Evolutionary conservation across 257 asterid species (phyloP).

Genomic region (Osmanthus fragrans): DNA sequence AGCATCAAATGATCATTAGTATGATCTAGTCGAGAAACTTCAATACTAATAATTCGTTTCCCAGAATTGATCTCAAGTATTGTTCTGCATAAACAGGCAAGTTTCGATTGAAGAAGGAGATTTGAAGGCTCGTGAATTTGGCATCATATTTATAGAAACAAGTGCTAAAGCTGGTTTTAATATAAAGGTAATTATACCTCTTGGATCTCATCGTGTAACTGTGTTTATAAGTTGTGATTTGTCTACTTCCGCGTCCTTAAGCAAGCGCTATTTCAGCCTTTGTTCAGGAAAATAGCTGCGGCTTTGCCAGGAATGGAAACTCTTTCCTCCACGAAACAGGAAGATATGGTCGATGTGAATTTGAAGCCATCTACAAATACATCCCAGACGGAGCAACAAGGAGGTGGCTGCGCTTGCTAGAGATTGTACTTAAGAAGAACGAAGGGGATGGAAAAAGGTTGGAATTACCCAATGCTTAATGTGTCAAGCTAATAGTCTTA

Average conservation of each 20-base stretch:
- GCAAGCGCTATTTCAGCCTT: conserved; percentile 36
- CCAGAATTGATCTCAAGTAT: background rate
- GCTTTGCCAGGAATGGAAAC: conserved; percentile 63
- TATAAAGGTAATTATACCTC: conserved; percentile 21
- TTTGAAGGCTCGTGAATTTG: conserved; percentile 26
- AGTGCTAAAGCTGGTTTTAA: conserved; percentile 32
- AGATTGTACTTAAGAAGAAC: background rate
- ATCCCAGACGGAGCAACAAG: conserved; percentile 41
- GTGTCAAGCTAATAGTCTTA: background rate
- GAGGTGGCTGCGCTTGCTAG: conserved; percentile 58
- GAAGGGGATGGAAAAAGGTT: background rate
- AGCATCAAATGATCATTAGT: too few relatives aligned
- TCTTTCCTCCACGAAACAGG: conserved; percentile 50
- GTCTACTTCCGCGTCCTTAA: background rate
- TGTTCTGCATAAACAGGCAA: conserved; percentile 20
- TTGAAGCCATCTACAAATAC: conserved; percentile 46
- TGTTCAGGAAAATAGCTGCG: conserved; percentile 62
- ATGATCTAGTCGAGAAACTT: background rate
- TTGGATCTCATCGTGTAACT: background rate
- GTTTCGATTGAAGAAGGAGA: conserved; percentile 27
- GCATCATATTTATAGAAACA: conserved; percentile 22
- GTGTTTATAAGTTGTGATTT: background rate
- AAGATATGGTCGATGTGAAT: conserved; percentile 62
- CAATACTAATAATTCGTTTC: background rate
- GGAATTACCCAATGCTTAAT: background rate